Base-by-base conservation (phyloP, 2,329 filamentous ascomycete genomes). In the Stemphylium vesicarium region DNA sequence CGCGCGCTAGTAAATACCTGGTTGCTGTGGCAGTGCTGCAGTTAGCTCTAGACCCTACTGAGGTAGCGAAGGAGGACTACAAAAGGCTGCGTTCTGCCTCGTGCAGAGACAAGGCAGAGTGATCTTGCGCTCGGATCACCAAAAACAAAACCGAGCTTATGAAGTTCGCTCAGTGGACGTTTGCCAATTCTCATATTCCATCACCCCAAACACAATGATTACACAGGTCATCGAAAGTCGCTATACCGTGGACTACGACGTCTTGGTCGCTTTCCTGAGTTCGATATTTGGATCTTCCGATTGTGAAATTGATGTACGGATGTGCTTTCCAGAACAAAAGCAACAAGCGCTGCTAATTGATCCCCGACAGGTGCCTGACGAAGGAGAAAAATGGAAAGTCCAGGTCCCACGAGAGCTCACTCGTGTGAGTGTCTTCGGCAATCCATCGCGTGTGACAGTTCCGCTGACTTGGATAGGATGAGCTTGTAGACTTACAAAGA, bases 351-450 rank as follows among this genome's bases (percentile, higher is more conserved):
- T 33, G 20, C 36, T 48, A 33, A 26, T 38, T 37, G 24, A 47
- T 31, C 26, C 20, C 12, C 6, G 43, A 20, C 31, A 40, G 37
- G 36, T 29, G n/a, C 31, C 43, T n/a, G 51, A 54, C 6, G 51
- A 48, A 48, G 45, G 44, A 22, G 44, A 54, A 38, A 54, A 54
- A 49, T 54, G 51, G 51, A 43, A 54, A 38, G 24, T 54, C 29
- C 16, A 54, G 20, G 22, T 49, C 24, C 51, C 51, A 43, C 37
- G 39, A 48, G 44, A 48, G 9, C 32, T 54, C 20, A 43, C 44
- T 44, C 51, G 44, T 38, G 51, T 54, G 49, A 36, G 43, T 26
- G 4, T 40, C 8, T 15, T 1, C 12, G 26, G 20, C 12, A 13
- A 47, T 41, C 33, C 24, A 16, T 29, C 29, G 16, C 15, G 33